phyloP scores from a whole-genome alignment of 129 eudicot genomes.

The Rutidosis leptorrhynchoides region DNA sequence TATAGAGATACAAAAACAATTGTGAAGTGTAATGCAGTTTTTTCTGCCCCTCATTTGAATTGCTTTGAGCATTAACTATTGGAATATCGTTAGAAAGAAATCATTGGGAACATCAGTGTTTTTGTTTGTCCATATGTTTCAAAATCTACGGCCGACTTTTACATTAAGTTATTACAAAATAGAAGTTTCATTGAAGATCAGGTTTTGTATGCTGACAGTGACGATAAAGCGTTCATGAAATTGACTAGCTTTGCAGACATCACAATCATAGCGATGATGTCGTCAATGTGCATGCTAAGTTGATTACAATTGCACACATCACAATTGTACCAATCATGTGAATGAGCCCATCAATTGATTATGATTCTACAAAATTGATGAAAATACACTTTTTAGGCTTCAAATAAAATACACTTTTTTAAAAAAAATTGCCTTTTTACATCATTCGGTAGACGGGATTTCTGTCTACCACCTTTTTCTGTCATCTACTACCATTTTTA shows the following conservation, averaged over 20 bases:
- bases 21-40: conserved; percentile 14
- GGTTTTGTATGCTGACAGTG: background rate
- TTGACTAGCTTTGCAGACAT: background rate
- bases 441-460: no score
- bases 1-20: background rate
- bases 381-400: no score
- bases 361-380: no score
- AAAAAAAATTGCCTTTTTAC: no score
- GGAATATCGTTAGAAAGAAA: background rate
- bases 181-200: no score
- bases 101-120: background rate
- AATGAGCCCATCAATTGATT: no score
- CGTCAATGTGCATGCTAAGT: background rate
- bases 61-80: background rate
- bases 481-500: no score
- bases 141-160: background rate
- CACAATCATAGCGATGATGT: background rate
- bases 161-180: no score
- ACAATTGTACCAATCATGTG: no score
- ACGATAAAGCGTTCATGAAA: background rate
- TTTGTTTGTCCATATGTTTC: background rate
- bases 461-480: no score
- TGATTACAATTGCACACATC: no score
- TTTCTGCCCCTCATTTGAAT: conserved; percentile 18
- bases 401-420: no score